Base-by-base conservation (phyloP, 352 stramenopile species). In the Globisporangium spinosum region DNA sequence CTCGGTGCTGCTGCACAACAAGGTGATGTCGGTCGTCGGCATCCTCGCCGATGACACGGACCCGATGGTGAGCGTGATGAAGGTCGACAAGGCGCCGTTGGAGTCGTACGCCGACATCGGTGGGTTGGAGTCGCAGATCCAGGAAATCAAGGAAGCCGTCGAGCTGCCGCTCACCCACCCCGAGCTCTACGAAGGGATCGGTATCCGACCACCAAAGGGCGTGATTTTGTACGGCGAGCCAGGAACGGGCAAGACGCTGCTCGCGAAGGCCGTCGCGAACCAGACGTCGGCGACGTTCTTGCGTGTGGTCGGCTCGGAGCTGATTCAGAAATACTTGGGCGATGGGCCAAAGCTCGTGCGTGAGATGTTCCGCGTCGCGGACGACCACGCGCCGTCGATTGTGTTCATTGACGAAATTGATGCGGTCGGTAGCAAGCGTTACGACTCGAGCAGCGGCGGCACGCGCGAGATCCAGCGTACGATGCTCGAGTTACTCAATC, bases 361-460 rank as follows among this genome's bases (percentile, higher is more conserved):
- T 40, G 98, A 99, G 77, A 95, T 99, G 66, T 99, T 99, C 82
- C 89, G 98, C 17, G 97, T 99, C 62, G 98, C 98, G 5, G 96
- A 99, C 72, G 98, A 99, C 77, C 80, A 99, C 59, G 97, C 95
- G 65, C 98, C 98, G 20, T 99, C 98, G 20, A 99, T 99, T 81
- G 97, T 99, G 40, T 99, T 99, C 79, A 99, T 99, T 76, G 98
- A 99, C 82, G 98, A 99, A 81, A 99, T 99, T 78, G 98, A 99
- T 79, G 98, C 98, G 0, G 96, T 99, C 17, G 98, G 98, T 65
- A 98, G 88, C 69, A 99, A 99, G 77, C 94, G 98, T 60, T 99
- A 99, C 85, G 98, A 99, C 75, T 99, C 93, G 45, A 98, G 89
- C 77, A 99, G 92, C 34, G 97, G 97, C 51, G 98, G 98, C 38